phyloP scores from a whole-genome alignment of 495 filamentous ascomycete species.

The Xylaria scruposa region DNA sequence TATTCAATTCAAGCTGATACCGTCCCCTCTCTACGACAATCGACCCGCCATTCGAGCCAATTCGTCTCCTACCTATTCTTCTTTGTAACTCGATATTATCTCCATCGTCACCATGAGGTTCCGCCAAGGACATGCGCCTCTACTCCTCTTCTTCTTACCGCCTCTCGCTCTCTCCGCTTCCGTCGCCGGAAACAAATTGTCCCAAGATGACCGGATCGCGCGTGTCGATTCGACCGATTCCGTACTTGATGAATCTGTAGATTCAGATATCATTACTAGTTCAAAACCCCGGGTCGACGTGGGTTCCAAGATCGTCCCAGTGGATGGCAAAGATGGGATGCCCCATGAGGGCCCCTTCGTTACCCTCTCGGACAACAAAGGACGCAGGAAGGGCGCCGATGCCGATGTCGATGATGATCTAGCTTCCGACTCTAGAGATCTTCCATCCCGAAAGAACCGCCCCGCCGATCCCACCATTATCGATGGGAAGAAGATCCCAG shows the following conservation, averaged over 20 bases:
- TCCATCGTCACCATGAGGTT: constrained; percentile 47
- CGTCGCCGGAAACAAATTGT: constrained; percentile 34
- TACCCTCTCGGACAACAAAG: constrained; percentile 66
- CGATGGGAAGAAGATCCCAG: constrained; percentile 74
- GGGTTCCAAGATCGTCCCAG: constrained; percentile 87
- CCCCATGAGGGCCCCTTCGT: constrained; percentile 92
- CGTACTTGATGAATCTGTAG: constrained; percentile 34
- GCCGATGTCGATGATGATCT: constrained; percentile 36
- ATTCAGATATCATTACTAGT: constrained; percentile 37
- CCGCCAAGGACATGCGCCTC: constrained; percentile 45
- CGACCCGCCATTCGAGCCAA: neutral
- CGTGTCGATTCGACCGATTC: constrained; percentile 11
- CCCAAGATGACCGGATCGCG: constrained; percentile 27
- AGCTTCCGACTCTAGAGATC: constrained; percentile 53
- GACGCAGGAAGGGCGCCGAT: constrained; percentile 38
- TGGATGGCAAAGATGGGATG: constrained; percentile 95
- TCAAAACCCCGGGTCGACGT: constrained; percentile 45
- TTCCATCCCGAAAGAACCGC: constrained; percentile 54
- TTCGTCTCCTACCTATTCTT: neutral
- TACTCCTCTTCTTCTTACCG: constrained; percentile 55
- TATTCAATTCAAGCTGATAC: neutral
- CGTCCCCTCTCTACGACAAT: neutral
- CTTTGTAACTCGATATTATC: neutral
- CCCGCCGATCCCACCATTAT: constrained; percentile 53
- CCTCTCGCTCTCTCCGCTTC: constrained; percentile 48